Evolutionary conservation across 805 yeast species (phyloP).

Genomic region (Yarrowia sp.): DNA sequence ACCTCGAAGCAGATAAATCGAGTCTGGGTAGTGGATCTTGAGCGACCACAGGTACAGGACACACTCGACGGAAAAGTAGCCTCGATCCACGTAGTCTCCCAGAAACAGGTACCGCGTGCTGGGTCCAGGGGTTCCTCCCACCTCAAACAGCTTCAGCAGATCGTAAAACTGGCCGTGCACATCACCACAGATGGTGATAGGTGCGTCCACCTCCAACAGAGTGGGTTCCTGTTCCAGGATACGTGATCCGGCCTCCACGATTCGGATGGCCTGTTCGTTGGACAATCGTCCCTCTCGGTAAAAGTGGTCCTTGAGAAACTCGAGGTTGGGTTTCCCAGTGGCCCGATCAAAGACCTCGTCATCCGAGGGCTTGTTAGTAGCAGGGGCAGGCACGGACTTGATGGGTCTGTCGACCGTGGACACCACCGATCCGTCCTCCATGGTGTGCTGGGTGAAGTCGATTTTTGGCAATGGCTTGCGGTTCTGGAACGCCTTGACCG

Average conservation of each 20-base stretch:
- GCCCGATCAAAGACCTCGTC: slow-evolving; percentile 65
- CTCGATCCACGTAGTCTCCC: slow-evolving; percentile 98
- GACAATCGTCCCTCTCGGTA: slow-evolving; percentile 79
- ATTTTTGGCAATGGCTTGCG: slow-evolving; percentile 48
- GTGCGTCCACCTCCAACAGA: slow-evolving; percentile 81
- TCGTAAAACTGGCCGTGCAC: slow-evolving; percentile 97
- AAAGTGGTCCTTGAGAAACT: slow-evolving; percentile 75
- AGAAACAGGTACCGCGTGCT: slow-evolving; percentile 84
- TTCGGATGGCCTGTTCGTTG: slow-evolving; percentile 71
- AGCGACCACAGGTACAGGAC: slow-evolving; percentile 79
- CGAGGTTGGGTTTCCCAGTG: slow-evolving; percentile 72
- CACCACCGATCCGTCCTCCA: slow-evolving; percentile 64
- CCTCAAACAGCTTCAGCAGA: slow-evolving; percentile 76
- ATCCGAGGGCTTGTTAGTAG: slow-evolving; percentile 68
- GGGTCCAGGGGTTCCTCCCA: slow-evolving; percentile 73
- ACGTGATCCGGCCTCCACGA: slow-evolving; percentile 68
- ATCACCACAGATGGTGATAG: slow-evolving; percentile 95
- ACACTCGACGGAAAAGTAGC: slow-evolving; percentile 97
- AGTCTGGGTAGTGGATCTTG: slow-evolving; percentile 76
- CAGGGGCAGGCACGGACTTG: slow-evolving; percentile 69
- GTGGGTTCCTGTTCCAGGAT: slow-evolving; percentile 77
- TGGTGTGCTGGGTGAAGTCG: slow-evolving; percentile 57
- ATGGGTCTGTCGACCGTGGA: slow-evolving; percentile 67
- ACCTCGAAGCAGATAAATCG: slow-evolving; percentile 84
- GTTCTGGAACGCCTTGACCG: slow-evolving; percentile 50